Base-by-base conservation (phyloP, 2,329 filamentous ascomycete species). In the Alternaria sp. region DNA sequence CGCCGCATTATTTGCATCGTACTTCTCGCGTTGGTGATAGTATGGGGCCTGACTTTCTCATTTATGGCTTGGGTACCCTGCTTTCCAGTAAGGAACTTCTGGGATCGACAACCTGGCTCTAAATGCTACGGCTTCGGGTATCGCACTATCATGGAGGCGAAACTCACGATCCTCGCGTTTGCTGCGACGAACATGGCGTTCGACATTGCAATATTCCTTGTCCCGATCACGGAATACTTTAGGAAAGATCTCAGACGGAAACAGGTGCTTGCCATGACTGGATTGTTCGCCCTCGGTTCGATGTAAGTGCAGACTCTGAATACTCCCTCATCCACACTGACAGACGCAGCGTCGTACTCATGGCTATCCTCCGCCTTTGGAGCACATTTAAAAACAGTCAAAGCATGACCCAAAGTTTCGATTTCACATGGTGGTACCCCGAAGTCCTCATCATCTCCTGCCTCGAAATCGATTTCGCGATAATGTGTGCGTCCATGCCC, bases 401-500 rank as follows among this genome's bases (percentile, higher is more conserved):
- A 40, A 52, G 49, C 19, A 40, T 57, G 15, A 25, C 62, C 6
- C 49, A 52, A 21, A 67, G 60, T 50, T 69, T 73, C 43, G 77
- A 80, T 56, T 76, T 75, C 44, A 77, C 75, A 0, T 79, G 69
- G 70, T 74, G 74, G 71, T 74, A 74, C 15, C 72, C 73, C 1
- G 66, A 72, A 26, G 67, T 69, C 4, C 57, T 76, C n/a, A 71
- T 78, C 36, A 66, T 79, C 45, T 74, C 74, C 13, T 73, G 68
- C 49, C 66, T 79, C 32, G 77, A 79, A 59, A 65, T 79, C 52
- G 72, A 78, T 32, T 73, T 79, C 47, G 77, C 77, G 13, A 78
- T 79, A 58, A 74, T 78, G 23, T 78, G 73, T 64, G 77, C 76
- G 28, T 77, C 74, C 9, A 76, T 80, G 61, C 77, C 77, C 15